Percentiles rank a stretch among this genome's conserved stretches.
Conservation (phyloP, 1,284 basidiomycete genomes). For the Rhodotorula sp. region DNA sequence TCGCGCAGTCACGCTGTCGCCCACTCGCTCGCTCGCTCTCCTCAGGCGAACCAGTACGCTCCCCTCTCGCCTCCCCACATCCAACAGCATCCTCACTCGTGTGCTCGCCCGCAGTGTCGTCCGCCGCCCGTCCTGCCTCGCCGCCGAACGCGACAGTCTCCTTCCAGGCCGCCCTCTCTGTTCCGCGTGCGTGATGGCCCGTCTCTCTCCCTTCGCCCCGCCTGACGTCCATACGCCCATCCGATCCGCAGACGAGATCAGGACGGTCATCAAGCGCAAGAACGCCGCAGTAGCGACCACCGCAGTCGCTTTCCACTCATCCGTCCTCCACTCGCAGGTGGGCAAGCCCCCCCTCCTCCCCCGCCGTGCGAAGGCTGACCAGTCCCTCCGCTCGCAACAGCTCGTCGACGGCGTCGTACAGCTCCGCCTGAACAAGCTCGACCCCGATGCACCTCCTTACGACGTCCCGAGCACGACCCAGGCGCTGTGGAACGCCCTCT, state of each 20-base stretch:
- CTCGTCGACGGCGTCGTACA: slow-evolving; percentile 28
- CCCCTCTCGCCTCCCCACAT: not conserved
- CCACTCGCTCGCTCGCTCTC: not conserved
- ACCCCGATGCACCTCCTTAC: slow-evolving; percentile 26
- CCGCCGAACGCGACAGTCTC: slow-evolving; percentile 7
- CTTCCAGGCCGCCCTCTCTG: slow-evolving; percentile 21
- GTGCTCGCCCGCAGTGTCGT: slow-evolving; percentile 9
- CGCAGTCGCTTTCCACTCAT: slow-evolving; percentile 31
- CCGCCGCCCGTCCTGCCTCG: slow-evolving; percentile 2
- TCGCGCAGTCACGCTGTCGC: slow-evolving; percentile 12
- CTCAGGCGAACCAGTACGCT: slow-evolving; percentile 18
- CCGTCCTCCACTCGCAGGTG: slow-evolving; percentile 30
- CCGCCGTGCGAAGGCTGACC: not conserved
- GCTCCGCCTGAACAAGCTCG: slow-evolving; percentile 30
- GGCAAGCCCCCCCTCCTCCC: not conserved
- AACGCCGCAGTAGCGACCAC: slow-evolving; percentile 21
- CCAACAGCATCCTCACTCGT: not conserved
- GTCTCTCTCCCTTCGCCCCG: too few relatives aligned
- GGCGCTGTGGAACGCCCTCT: slow-evolving; percentile 36
- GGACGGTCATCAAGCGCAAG: slow-evolving; percentile 32
- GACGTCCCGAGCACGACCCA: slow-evolving; percentile 24
- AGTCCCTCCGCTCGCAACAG: not conserved
- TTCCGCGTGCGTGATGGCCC: slow-evolving; percentile 15
- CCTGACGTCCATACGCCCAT: not conserved
- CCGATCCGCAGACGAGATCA: slow-evolving; percentile 24